phyloP scores from a whole-genome alignment of 176 grass and related monocot species.

The Olyra latifolia region DNA sequence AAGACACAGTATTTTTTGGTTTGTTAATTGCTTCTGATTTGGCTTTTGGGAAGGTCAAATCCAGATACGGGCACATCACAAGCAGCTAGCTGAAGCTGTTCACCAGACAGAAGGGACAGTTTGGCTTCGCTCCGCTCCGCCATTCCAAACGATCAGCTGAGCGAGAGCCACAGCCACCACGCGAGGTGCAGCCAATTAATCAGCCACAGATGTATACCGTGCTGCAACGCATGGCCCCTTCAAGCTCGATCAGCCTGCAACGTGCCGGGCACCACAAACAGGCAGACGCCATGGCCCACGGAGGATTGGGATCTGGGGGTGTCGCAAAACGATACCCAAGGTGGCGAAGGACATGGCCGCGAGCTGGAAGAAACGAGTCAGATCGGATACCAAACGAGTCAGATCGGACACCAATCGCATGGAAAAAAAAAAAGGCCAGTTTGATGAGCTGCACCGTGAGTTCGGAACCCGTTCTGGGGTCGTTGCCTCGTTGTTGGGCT shows the following conservation, averaged over 20 bases:
- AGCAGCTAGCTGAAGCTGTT: constrained; percentile 31
- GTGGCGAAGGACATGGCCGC: not conserved
- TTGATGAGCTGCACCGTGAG: not conserved
- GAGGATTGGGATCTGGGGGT: too few relatives aligned
- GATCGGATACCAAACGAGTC: not conserved
- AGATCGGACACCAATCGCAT: not conserved
- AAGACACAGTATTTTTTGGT: not conserved
- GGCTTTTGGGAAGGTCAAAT: constrained; percentile 3
- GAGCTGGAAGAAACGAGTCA: not conserved
- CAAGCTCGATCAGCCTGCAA: not conserved
- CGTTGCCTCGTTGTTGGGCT: too few relatives aligned
- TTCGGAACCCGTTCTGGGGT: not conserved
- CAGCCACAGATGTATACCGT: not conserved
- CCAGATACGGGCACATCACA: not conserved
- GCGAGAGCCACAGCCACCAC: too few relatives aligned
- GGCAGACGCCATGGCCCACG: not conserved
- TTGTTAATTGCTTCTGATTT: not conserved
- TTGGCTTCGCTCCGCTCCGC: not conserved
- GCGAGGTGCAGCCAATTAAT: not conserved
- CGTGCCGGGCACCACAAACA: not conserved
- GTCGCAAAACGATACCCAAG: not conserved
- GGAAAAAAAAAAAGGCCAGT: not conserved
- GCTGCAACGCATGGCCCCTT: not conserved
- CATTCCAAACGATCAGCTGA: not conserved
- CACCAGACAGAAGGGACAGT: constrained; percentile 8